Evolutionary conservation across 208 protist species (phyloP), one percentile per base, ranked within the genome.

Genomic region (Leishmania guyanensis): DNA sequence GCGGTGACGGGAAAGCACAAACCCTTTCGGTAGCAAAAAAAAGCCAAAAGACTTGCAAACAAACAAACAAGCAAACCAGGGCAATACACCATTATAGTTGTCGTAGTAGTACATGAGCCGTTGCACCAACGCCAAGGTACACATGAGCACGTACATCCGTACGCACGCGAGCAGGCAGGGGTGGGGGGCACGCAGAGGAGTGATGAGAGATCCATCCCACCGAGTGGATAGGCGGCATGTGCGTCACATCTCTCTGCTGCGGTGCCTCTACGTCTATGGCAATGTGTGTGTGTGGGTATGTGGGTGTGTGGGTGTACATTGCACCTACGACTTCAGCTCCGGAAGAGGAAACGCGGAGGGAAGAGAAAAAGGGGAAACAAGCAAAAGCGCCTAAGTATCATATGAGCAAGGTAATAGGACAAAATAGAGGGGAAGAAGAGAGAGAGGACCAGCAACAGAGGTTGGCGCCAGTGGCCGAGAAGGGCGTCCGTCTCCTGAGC

Each of bases 71-170:
- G 26, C 9, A 46, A 60, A 79, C 9, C 36, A 70, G 29, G 56
- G 58, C 29, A 16, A 80, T 39, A 69, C 64, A 69, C n/a, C 43
- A n/a, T 75, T 20, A 75, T 22, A 58, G 26, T 46, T 29, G 39
- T 72, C 12, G 66, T 72, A 72, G 66, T 72, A 50, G 39, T 72
- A 72, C 66, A 72, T 43, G 66, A 50, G 66, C 66, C 66, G 33
- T 51, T 50, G 66, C 66, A 51, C 39, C 39, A 2, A 51, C 66
- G 10, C 10, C 62, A 39, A 14, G 62, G 12, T 29, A 66, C 62
- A 66, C 62, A 39, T 39, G n/a, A 14, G 17, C 29, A 20, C 29
- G 29, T 66, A 66, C 62, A n/a, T n/a, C 5, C 62, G 29, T 4
- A 17, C 29, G 62, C 62, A 36, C 10, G 62, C 62, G 10, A 39